Conservation (phyloP, 1,284 basidiomycete species). For the Calocybe gambosa region DNA sequence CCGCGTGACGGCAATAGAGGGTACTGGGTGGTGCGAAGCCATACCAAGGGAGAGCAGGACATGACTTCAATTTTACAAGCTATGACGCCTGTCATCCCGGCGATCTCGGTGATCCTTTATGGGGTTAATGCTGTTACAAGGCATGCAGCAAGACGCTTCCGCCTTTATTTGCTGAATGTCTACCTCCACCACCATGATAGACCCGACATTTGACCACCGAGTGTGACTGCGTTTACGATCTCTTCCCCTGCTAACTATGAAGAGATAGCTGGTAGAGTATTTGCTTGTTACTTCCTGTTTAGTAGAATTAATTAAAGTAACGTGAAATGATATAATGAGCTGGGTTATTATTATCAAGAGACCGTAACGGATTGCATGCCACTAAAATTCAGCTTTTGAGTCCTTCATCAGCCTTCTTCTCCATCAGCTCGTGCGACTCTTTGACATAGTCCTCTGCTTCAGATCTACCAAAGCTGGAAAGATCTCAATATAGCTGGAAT, state of each 20-base stretch:
- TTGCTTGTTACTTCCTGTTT: too few relatives aligned
- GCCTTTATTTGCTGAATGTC: too few relatives aligned
- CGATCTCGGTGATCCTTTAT: background rate
- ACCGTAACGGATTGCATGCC: slow-evolving; percentile 3
- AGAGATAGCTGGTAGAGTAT: too few relatives aligned
- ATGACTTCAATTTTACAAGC: background rate
- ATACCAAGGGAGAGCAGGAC: slow-evolving; percentile 6
- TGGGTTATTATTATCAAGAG: slow-evolving; percentile 2
- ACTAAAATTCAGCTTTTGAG: background rate
- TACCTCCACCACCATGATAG: too few relatives aligned
- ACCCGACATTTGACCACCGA: too few relatives aligned
- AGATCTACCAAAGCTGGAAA: slow-evolving; percentile 64
- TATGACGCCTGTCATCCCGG: slow-evolving; percentile 8
- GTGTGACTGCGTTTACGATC: too few relatives aligned
- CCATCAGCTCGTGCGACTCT: slow-evolving; percentile 47
- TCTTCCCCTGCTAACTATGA: too few relatives aligned
- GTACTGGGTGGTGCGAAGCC: slow-evolving; percentile 9
- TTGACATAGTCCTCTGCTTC: slow-evolving; percentile 66
- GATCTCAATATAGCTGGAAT: slow-evolving; percentile 13
- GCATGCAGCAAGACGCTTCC: too few relatives aligned
- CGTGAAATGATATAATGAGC: background rate
- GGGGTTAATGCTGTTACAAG: background rate
- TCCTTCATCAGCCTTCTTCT: slow-evolving; percentile 14
- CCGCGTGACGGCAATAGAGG: slow-evolving; percentile 16
- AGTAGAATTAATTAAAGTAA: too few relatives aligned